Base-by-base conservation (phyloP, 352 stramenopile species). In the Blastocystis sp. region DNA sequence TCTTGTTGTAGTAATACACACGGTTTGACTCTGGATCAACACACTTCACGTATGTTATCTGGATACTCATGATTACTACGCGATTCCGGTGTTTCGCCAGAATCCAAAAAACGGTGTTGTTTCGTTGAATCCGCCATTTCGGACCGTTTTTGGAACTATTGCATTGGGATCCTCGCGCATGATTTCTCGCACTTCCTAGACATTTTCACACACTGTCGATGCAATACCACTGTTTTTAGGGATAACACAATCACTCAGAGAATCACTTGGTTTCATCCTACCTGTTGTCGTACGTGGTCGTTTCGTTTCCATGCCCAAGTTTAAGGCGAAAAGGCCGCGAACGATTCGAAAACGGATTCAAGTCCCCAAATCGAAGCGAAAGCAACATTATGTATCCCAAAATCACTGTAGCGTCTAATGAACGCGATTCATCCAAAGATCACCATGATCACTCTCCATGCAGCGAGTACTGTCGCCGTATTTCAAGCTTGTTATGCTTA, bases 1-100 rank as follows among this genome's bases (percentile, higher is more conserved):
- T 70, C 7, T 62, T 66, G 45, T 84, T 84, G 52, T 52, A 84
- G 21, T 84, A 84, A 17, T 84, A 84, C 40, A 84, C 56, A 38
- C 48, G 40, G 5, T 62, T 69, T 10, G 74, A 59, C 17, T 23
- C 19, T 48, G 74, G 74, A 67, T 84, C 74, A 19, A 67, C 19
- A n/a, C 74, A 84, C 74, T 84, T 84, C 56, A 84, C 74, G 28
- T 67, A 65, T 19, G n/a, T 64, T 41, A 65, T 5, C 59, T 41
- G 21, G n/a, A 40, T 52, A 66, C 28, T 81, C 71, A 81, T 81
- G 14, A 48, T 61, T 56, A 21, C 7, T 5, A 56, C 48, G 48
- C 14, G 48, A 14, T 7, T 17, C 14, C 5, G 5, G 48, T 56
- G 48, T 17, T 56, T 56, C 48, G 48, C 48, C 5, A 14, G 14